Base-by-base conservation (phyloP, 768 basidiomycete species). In the Baorangia bicolor region DNA sequence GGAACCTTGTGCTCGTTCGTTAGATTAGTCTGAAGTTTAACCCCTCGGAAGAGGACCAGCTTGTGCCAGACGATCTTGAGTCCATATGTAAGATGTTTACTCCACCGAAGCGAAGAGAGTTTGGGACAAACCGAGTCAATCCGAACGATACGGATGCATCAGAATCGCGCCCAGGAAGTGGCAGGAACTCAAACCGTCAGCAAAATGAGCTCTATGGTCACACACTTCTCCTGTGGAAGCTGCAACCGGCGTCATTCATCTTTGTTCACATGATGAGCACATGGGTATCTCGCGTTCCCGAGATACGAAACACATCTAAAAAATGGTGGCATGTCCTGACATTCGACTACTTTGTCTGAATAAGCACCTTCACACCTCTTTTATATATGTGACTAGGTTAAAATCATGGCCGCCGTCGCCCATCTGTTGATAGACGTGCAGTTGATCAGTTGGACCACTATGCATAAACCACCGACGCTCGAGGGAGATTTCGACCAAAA, bases 381-480 rank as follows among this genome's bases (percentile, higher is more conserved):
- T 23, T 25, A 44, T 25, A 37, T 27, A 55, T 49, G 27, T 38
- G 35, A 60, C 46, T 41, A 28, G 34, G n/a, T 23, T 39, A 21
- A 55, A 43, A 45, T 63, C 21, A 55, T 37, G 43, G 28, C 34
- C 20, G 20, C 14, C 14, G 37, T 53, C 33, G 35, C n/a, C n/a
- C 42, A 58, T 56, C 59, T 58, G 44, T 37, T 68, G 60, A 68
- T 62, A 35, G 53, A 54, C 53, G 39, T 56, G n/a, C 31, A 7
- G 34, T 49, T 38, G 52, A 67, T 65, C 48, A 49, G 23, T 45
- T 33, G 58, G 38, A 44, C 44, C 20, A 33, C 30, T 23, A 23
- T 20, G 37, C 28, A 31, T 20, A 28, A 56, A 39, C 33, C 37
- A 43, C 37, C 55, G 35, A 51, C 38, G 40, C 30, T 27, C 23